A percentile compares a stretch with the other conserved stretches of the same genome.
These are phyloP conservation scores for Aspergillus versicolor DNA, from an alignment of 2,329 filamentous ascomycete species.

Conservation along the genomic window DNA sequence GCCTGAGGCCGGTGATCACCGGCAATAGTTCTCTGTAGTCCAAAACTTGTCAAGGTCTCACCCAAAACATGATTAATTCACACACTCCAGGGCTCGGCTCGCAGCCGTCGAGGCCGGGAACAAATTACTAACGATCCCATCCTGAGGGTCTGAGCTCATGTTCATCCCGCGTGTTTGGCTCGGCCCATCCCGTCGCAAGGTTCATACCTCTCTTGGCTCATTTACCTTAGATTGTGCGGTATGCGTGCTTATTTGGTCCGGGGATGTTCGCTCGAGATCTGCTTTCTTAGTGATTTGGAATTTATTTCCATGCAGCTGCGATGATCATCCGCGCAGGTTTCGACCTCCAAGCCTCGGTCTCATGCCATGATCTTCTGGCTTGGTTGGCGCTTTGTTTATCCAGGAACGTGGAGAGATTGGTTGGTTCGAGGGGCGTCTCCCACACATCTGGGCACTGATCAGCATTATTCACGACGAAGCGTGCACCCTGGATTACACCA, in stretches of 20 bases:
- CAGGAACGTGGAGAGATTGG: not conserved
- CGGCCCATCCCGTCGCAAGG: not conserved
- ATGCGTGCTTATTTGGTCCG: not conserved
- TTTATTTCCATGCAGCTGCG: not conserved
- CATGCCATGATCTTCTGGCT: not conserved
- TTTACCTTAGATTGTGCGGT: not conserved
- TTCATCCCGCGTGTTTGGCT: not conserved
- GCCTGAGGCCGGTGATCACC: slow-evolving; percentile 14
- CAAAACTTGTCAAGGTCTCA: not conserved
- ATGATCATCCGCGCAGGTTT: slow-evolving; percentile 2
- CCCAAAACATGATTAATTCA: not conserved
- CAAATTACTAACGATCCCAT: no score
- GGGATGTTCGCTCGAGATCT: not conserved
- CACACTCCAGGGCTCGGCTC: no score
- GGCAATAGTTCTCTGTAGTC: slow-evolving; percentile 4
- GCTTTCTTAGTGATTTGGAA: slow-evolving; percentile 3
- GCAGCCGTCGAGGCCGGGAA: no score
- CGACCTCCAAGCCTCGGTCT: not conserved
- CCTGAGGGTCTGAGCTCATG: not conserved
- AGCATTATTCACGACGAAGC: not conserved
- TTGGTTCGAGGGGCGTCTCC: not conserved
- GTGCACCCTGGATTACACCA: not conserved
- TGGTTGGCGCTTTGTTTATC: slow-evolving; percentile 1
- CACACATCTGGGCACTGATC: not conserved
- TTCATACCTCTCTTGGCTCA: not conserved